These are phyloP conservation scores for Lactarius psammicola DNA, from an alignment of 768 basidiomycete genomes.

Conservation along the genomic window DNA sequence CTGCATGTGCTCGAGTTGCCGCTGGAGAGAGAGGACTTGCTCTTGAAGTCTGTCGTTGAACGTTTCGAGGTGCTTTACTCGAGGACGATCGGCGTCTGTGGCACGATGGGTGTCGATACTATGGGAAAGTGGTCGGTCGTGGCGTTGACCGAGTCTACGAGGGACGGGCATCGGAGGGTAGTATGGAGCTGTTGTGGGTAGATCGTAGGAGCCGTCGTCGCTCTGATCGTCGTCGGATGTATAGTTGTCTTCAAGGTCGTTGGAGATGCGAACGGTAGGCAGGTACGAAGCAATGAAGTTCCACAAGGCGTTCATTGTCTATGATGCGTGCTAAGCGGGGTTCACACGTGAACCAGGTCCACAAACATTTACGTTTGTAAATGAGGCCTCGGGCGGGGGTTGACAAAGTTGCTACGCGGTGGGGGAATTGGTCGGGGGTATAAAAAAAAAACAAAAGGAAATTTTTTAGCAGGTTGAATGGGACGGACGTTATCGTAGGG, in stretches of 20 bases:
- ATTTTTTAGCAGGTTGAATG: neutral
- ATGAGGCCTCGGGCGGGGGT: neutral
- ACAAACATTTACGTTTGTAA: conserved; percentile 19
- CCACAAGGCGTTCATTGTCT: conserved; percentile 29
- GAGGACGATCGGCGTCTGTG: conserved; percentile 3
- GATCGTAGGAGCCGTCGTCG: conserved; percentile 24
- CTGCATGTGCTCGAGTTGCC: conserved; percentile 28
- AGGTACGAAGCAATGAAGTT: conserved; percentile 27
- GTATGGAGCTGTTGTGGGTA: conserved; percentile 21
- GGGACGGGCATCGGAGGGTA: conserved; percentile 17
- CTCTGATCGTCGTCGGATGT: conserved; percentile 23
- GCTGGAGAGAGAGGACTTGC: conserved; percentile 27
- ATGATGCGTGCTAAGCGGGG: conserved; percentile 23
- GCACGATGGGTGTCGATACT: neutral
- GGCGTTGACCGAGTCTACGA: conserved; percentile 19
- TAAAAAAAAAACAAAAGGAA: neutral
- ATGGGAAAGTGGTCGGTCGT: conserved; percentile 20
- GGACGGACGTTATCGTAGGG: conserved; percentile 18
- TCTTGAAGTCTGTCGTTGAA: conserved; percentile 26
- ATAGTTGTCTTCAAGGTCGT: conserved; percentile 19
- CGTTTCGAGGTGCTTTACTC: conserved; percentile 21
- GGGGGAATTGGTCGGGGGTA: conserved; percentile 1
- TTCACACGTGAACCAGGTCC: conserved; percentile 20
- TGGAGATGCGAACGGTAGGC: conserved; percentile 24
- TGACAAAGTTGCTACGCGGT: neutral